Evolutionary conservation across 2,329 filamentous ascomycete genomes (phyloP).

Genomic region (Achaetomium macrosporum): DNA sequence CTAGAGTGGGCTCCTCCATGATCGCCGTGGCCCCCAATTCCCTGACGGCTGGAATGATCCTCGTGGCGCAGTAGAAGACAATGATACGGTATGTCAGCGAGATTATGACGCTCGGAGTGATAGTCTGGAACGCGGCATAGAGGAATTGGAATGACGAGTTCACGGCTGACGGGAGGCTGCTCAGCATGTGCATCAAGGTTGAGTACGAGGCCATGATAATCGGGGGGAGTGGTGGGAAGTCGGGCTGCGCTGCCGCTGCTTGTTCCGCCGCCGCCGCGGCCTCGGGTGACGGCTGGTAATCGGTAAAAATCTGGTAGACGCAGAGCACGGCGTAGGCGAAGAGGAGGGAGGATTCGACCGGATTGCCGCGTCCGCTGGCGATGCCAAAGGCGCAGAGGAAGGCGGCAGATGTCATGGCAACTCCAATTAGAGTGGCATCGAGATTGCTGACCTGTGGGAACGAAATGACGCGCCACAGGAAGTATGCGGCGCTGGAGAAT

Average conservation of each 20-base stretch:
- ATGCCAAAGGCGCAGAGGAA: constrained; percentile 94
- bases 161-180: constrained; percentile 74
- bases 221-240: constrained; percentile 91
- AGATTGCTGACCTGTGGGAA: constrained; percentile 92
- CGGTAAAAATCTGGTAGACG: constrained; percentile 98
- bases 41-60: constrained; percentile 89
- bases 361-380: constrained; percentile 86
- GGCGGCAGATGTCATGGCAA: constrained; percentile 84
- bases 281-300: constrained; percentile 80
- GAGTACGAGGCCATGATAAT: constrained; percentile 99
- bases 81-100: constrained; percentile 89
- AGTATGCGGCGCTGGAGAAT: constrained; percentile 91
- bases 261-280: constrained; percentile 48
- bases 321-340: constrained; percentile 98
- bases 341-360: constrained; percentile 87
- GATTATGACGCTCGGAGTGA: constrained; percentile 92
- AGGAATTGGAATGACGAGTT: constrained; percentile 81
- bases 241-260: constrained; percentile 57
- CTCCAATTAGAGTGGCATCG: constrained; percentile 87
- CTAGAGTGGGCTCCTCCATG: constrained; percentile 76
- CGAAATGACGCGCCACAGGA: constrained; percentile 88
- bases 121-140: constrained; percentile 87
- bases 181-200: constrained; percentile 77
- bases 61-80: constrained; percentile 90
- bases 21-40: constrained; percentile 79